A percentile compares a stretch with the other conserved stretches of the same genome.
Evolutionary conservation across 2,329 filamentous ascomycete genomes (phyloP).

Genomic region (Nigrospora oryzae): DNA sequence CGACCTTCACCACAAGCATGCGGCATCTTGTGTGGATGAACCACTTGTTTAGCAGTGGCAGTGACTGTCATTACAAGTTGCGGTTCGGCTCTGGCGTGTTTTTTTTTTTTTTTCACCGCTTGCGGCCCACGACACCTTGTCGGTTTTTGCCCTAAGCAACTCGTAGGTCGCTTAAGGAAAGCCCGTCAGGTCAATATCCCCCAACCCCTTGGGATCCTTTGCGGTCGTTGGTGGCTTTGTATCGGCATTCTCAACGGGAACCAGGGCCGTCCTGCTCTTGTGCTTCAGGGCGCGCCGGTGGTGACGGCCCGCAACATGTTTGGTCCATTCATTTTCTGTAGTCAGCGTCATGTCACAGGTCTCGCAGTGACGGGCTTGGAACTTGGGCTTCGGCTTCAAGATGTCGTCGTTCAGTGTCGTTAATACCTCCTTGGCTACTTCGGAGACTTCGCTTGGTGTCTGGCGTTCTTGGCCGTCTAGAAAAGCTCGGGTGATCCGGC

Average conservation of each 20-base stretch:
- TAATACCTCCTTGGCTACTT: slow-evolving; percentile 44
- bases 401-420: slow-evolving; percentile 50
- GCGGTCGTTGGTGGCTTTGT: no score
- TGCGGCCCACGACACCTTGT: no score
- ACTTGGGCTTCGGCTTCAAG: slow-evolving; percentile 32
- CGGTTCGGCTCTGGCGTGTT: no score
- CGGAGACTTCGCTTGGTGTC: slow-evolving; percentile 36
- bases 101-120: no score
- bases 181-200: no score
- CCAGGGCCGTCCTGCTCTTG: slow-evolving; percentile 17
- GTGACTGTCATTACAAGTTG: no score
- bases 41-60: no score
- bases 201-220: no score
- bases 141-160: no score
- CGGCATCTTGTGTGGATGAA: no score
- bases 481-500: slow-evolving; percentile 53
- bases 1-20: no score
- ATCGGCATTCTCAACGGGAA: slow-evolving; percentile 6
- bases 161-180: no score
- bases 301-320: slow-evolving; percentile 33
- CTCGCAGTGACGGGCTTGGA: slow-evolving; percentile 52
- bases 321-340: slow-evolving; percentile 43
- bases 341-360: slow-evolving; percentile 58
- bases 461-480: slow-evolving; percentile 49
- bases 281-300: slow-evolving; percentile 22